Conservation (phyloP, 768 basidiomycete species). For the Phlebiopsis gigantea region DNA sequence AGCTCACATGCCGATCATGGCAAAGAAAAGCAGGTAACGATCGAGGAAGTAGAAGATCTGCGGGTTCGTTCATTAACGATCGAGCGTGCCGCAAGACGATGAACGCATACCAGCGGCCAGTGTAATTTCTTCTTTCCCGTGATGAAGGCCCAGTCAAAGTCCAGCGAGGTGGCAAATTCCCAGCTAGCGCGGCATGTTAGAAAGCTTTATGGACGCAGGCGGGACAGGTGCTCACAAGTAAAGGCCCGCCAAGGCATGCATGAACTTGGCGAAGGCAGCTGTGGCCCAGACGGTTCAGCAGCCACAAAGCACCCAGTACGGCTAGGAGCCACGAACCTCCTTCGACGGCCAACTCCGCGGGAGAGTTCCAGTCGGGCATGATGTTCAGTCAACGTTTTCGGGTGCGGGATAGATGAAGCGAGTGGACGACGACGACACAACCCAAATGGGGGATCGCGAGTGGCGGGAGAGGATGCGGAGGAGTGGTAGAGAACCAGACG, state of each 20-base stretch:
- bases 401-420: background rate
- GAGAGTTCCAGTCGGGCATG: slow-evolving; percentile 14
- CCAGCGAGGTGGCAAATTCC: slow-evolving; percentile 37
- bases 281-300: background rate
- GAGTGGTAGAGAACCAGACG: background rate
- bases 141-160: slow-evolving; percentile 39
- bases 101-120: slow-evolving; percentile 39
- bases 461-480: background rate
- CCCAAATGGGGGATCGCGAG: background rate
- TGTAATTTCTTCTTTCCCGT: slow-evolving; percentile 37
- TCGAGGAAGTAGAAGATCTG: slow-evolving; percentile 42
- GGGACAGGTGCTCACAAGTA: slow-evolving; percentile 32
- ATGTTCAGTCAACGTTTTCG: background rate
- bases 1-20: slow-evolving; percentile 43
- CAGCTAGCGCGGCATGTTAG: slow-evolving; percentile 26
- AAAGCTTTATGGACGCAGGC: background rate
- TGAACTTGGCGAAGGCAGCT: slow-evolving; percentile 36
- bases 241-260: slow-evolving; percentile 40
- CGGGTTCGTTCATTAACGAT: background rate
- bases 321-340: slow-evolving; percentile 4
- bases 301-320: background rate
- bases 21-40: slow-evolving; percentile 39
- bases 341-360: slow-evolving; percentile 10
- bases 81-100: background rate
- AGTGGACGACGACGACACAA: background rate